These are phyloP conservation scores for Aspergillus pseudoviridinutans DNA, from an alignment of 2,329 filamentous ascomycete genomes.

Conservation along the genomic window DNA sequence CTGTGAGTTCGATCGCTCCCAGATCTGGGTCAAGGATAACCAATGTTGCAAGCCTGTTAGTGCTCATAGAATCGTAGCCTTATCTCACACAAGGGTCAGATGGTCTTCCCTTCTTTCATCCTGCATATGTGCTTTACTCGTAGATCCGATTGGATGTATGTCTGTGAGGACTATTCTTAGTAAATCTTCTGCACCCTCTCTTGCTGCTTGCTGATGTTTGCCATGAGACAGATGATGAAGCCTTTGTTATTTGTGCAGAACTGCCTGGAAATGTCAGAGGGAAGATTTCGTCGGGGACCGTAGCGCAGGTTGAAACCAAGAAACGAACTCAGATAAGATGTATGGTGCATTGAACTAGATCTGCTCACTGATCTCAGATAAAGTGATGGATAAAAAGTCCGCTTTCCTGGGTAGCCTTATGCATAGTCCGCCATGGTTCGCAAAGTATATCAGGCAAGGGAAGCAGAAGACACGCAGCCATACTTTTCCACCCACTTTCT, in stretches of 20 bases:
- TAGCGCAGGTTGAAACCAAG: neutral
- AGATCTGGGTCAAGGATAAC: conserved; percentile 18
- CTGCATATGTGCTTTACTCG: neutral
- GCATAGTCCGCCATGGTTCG: conserved; percentile 3
- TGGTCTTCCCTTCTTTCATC: neutral
- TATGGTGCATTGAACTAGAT: neutral
- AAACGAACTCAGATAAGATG: neutral
- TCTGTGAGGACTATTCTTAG: neutral
- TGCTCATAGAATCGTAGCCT: neutral
- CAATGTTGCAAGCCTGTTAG: neutral
- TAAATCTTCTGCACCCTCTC: no score
- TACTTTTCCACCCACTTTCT: neutral
- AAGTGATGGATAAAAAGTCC: neutral
- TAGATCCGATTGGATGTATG: neutral
- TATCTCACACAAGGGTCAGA: neutral
- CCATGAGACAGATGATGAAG: neutral
- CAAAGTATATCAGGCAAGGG: neutral
- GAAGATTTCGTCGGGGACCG: neutral
- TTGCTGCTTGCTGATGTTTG: neutral
- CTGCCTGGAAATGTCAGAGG: neutral
- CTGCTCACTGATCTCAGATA: neutral
- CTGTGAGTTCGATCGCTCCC: conserved; percentile 16
- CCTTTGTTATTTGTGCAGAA: neutral
- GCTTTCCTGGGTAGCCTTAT: neutral
- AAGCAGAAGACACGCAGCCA: neutral